Conservation (phyloP, 257 asterid genomes). For the Solanum corneliomulleri region DNA sequence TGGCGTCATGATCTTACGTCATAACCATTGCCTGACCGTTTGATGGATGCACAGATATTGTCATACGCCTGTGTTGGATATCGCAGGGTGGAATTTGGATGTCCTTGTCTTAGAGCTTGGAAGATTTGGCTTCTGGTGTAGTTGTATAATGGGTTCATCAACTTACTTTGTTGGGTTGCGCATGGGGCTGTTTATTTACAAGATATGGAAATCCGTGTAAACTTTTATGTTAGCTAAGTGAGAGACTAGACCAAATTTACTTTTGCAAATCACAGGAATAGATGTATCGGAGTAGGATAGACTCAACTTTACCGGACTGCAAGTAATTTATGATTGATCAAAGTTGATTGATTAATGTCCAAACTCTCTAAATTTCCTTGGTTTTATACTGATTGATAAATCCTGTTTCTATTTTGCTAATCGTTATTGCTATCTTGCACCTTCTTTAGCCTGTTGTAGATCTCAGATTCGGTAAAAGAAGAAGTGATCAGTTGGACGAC, state of each 20-base stretch:
- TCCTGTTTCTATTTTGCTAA: not conserved
- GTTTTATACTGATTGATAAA: not conserved
- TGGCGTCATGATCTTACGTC: not conserved
- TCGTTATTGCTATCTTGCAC: not conserved
- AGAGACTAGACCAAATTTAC: not conserved
- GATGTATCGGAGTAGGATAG: not conserved
- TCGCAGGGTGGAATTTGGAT: not conserved
- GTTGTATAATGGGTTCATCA: not conserved
- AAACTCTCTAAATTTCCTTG: not conserved
- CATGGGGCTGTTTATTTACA: not conserved
- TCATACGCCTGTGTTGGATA: not conserved
- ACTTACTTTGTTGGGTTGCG: not conserved
- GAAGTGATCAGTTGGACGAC: not conserved
- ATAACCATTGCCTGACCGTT: not conserved
- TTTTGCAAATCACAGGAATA: not conserved
- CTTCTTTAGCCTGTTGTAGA: not conserved
- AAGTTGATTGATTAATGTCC: not conserved
- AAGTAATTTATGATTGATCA: not conserved
- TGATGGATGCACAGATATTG: not conserved
- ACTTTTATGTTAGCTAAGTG: not conserved
- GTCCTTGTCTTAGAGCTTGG: not conserved
- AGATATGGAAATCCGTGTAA: not conserved
- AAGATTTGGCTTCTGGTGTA: not conserved
- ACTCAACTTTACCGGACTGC: not conserved
- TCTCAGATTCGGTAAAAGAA: not conserved